A percentile compares a stretch with the other conserved stretches of the same genome.
Evolutionary conservation across 345 rosid genomes (phyloP).

Genomic region (Brassica nigra): DNA sequence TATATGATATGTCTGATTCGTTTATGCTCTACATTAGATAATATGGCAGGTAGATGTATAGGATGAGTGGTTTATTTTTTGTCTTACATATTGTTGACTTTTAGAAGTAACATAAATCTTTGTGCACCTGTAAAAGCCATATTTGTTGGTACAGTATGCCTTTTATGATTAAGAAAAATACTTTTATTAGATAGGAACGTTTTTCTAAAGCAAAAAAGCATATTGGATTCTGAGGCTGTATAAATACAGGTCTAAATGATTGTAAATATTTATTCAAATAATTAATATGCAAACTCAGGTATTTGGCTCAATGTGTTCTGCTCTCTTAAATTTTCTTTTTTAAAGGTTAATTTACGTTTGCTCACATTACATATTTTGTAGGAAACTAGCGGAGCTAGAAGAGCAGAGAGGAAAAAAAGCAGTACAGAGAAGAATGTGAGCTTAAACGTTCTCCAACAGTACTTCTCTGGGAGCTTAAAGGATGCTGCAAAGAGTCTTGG

Average conservation of each 20-base stretch:
- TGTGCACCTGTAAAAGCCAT: neutral
- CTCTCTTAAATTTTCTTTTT: neutral
- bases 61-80: neutral
- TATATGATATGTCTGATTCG: slow-evolving; percentile 23
- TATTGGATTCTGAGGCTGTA: neutral
- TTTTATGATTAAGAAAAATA: neutral
- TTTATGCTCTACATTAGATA: slow-evolving; percentile 1
- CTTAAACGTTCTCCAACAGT: slow-evolving; percentile 80
- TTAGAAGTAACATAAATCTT: neutral
- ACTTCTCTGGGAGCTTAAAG: slow-evolving; percentile 90
- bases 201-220: neutral
- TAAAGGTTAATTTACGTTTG: neutral
- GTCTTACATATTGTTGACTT: neutral
- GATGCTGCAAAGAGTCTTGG: slow-evolving; percentile 96
- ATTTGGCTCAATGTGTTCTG: neutral
- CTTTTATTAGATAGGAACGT: neutral
- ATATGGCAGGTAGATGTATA: neutral
- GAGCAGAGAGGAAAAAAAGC: slow-evolving; percentile 69
- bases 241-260: no score
- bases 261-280: neutral
- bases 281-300: neutral
- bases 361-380: slow-evolving; percentile 21
- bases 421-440: slow-evolving; percentile 87
- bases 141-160: neutral
- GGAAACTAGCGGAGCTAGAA: slow-evolving; percentile 49